phyloP scores from a whole-genome alignment of 306 rosid genomes.

The Acmispon strigosus region DNA sequence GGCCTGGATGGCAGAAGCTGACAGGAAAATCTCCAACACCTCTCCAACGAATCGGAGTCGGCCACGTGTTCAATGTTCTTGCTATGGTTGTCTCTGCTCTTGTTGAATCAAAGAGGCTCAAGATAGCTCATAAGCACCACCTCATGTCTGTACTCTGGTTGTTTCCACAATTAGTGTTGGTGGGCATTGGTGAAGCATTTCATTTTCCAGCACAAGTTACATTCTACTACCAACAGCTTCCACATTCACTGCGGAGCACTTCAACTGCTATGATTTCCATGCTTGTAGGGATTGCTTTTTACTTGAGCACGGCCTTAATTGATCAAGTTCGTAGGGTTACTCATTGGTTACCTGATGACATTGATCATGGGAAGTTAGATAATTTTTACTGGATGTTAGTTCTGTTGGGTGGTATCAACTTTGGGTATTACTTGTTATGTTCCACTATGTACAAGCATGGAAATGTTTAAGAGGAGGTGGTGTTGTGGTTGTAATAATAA shows the following conservation, averaged over 20 bases:
- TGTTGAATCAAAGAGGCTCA: slow-evolving; percentile 63
- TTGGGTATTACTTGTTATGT: slow-evolving; percentile 41
- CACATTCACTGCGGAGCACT: slow-evolving; percentile 37
- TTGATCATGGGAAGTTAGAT: slow-evolving; percentile 44
- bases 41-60: slow-evolving; percentile 48
- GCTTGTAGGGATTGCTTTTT: slow-evolving; percentile 39
- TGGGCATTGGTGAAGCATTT: slow-evolving; percentile 65
- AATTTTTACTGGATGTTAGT: slow-evolving; percentile 51
- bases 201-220: slow-evolving; percentile 63
- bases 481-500: background rate
- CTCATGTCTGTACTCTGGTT: slow-evolving; percentile 45
- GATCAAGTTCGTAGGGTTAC: slow-evolving; percentile 37
- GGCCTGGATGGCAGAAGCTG: slow-evolving; percentile 37
- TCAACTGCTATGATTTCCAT: slow-evolving; percentile 53
- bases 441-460: slow-evolving; percentile 37
- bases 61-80: slow-evolving; percentile 39
- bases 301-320: slow-evolving; percentile 36
- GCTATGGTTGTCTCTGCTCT: slow-evolving; percentile 41
- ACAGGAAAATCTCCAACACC: slow-evolving; percentile 23
- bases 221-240: slow-evolving; percentile 63
- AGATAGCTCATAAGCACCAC: slow-evolving; percentile 12
- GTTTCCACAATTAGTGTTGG: slow-evolving; percentile 45
- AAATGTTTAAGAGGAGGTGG: slow-evolving; percentile 4
- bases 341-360: slow-evolving; percentile 51
- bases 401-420: slow-evolving; percentile 41